Conservation (phyloP, 176 grass and related monocot genomes). For the Ensete glaucum region DNA sequence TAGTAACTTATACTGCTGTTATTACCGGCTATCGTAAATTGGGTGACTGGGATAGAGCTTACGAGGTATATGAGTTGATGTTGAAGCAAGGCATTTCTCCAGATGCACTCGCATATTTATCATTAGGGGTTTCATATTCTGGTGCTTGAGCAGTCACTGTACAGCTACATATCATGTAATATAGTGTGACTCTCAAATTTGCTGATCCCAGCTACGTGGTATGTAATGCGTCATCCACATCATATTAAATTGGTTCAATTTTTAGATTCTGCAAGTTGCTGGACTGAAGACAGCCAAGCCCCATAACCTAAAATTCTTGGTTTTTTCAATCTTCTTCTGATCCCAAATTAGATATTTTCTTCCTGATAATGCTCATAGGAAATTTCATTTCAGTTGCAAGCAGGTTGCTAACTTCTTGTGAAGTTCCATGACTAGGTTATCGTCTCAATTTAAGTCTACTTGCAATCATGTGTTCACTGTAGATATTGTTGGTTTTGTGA, state of each 20-base stretch:
- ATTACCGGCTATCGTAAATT: constrained; percentile 27
- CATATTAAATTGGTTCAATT: neutral
- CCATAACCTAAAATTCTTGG: neutral
- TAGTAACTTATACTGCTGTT: constrained; percentile 30
- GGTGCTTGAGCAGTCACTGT: neutral
- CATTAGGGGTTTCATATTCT: constrained; percentile 1
- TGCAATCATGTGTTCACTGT: neutral
- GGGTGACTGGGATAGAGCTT: constrained; percentile 33
- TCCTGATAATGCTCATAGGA: neutral
- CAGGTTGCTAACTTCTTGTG: neutral
- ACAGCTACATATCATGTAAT: neutral
- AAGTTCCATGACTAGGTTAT: neutral
- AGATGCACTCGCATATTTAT: constrained; percentile 12
- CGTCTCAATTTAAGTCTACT: neutral
- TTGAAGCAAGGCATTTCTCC: constrained; percentile 27
- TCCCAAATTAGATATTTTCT: neutral
- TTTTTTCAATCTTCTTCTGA: neutral
- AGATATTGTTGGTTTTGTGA: neutral
- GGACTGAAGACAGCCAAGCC: neutral
- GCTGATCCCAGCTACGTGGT: neutral
- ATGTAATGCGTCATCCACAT: neutral
- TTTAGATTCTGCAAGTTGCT: neutral
- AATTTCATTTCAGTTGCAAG: neutral
- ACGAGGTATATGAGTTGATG: constrained; percentile 28
- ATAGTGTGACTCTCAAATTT: no score